Evolutionary conservation across 108 stramenopile genomes (phyloP).

Genomic region (Pseudonitzschia multiseries): DNA sequence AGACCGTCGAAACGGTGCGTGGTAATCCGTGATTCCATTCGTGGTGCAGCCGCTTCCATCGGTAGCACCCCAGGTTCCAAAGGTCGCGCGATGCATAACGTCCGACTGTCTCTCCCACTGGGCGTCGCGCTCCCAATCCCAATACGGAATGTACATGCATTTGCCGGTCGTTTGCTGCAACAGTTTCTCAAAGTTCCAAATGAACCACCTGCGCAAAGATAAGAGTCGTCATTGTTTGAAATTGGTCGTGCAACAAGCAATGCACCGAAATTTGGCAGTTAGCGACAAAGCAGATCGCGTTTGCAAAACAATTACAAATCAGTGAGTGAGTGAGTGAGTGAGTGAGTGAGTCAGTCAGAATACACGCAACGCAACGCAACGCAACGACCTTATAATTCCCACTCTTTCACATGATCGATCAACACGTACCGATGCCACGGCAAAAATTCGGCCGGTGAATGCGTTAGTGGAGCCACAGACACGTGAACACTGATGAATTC

Average conservation of each 20-base stretch:
- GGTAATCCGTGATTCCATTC: constrained; percentile 12
- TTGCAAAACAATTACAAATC: too few relatives aligned
- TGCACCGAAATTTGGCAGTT: too few relatives aligned
- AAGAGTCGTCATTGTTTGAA: neutral
- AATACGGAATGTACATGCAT: constrained; percentile 21
- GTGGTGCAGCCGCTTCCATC: neutral
- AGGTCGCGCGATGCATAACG: constrained; percentile 7
- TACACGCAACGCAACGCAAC: too few relatives aligned
- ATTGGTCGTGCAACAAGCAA: too few relatives aligned
- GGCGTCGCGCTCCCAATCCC: constrained; percentile 23
- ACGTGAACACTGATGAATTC: constrained; percentile 12
- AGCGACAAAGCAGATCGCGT: too few relatives aligned
- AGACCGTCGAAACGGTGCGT: neutral
- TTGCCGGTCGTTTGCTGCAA: constrained; percentile 8
- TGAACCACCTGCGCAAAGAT: constrained; percentile 7
- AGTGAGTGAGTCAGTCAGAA: too few relatives aligned
- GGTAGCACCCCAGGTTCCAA: constrained; percentile 16
- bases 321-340: too few relatives aligned
- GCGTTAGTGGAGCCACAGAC: neutral
- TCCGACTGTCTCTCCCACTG: constrained; percentile 5
- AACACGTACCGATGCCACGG: constrained; percentile 21
- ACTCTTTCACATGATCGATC: too few relatives aligned
- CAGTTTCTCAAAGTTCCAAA: constrained; percentile 17
- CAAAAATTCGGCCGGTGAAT: constrained; percentile 6
- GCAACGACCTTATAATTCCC: too few relatives aligned